Evolutionary conservation across 495 filamentous ascomycete species (phyloP).

Genomic region (Neurospora terricola): DNA sequence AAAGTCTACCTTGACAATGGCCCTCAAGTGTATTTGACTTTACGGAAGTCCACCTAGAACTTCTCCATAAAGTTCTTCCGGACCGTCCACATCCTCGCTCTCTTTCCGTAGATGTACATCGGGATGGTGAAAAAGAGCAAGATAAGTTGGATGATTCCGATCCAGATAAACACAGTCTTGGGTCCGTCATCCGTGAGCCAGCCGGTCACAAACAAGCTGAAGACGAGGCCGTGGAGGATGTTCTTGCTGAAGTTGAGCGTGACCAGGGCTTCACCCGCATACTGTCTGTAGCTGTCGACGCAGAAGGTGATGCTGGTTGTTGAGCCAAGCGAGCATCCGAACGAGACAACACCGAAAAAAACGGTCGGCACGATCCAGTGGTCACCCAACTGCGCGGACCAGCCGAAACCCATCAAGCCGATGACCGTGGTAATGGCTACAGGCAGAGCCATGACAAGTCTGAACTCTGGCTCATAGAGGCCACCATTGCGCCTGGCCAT

Average conservation of each 20-base stretch:
- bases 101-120: constrained; percentile 94
- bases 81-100: constrained; percentile 94
- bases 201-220: constrained; percentile 80
- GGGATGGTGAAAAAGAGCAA: constrained; percentile 69
- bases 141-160: constrained; percentile 81
- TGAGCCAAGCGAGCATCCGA: constrained; percentile 83
- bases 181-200: constrained; percentile 72
- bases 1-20: background rate
- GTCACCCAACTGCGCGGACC: constrained; percentile 67
- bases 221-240: constrained; percentile 79
- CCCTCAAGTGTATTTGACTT: background rate
- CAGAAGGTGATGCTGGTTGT: constrained; percentile 95
- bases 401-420: constrained; percentile 89
- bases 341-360: constrained; percentile 88
- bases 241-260: constrained; percentile 95
- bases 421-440: constrained; percentile 70
- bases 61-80: constrained; percentile 82
- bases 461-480: constrained; percentile 92
- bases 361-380: constrained; percentile 85
- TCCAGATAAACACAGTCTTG: constrained; percentile 66
- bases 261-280: constrained; percentile 89
- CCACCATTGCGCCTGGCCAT: constrained; percentile 84
- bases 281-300: constrained; percentile 88
- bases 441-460: constrained; percentile 83
- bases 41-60: constrained; percentile 41